Base-by-base conservation (phyloP, 2,329 filamentous ascomycete genomes). In the Nigrospora osmanthi region DNA sequence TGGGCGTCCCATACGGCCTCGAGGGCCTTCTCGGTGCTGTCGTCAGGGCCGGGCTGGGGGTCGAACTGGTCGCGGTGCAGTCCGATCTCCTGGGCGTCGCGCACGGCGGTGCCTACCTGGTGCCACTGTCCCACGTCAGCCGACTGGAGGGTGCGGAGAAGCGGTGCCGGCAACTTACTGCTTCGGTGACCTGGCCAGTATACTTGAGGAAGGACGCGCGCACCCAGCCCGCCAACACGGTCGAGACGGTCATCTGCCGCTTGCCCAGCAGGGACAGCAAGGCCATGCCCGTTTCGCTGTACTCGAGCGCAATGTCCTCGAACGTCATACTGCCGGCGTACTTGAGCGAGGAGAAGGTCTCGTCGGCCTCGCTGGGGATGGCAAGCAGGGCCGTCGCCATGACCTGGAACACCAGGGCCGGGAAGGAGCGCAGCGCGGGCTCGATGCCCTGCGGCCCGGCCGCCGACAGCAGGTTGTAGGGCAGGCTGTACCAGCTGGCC, bases 71-170 rank as follows among this genome's bases (percentile, higher is more conserved):
- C 72, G 12, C 72, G 68, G 51, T 83, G 74, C 53, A 83, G 63
- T 12, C 78, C 80, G 35, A 83, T 71, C 52, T 82, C 79, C 55
- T 83, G 79, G 0, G 77, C 80, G 55, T 83, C 78, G 35, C 76
- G 67, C 45, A 83, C 80, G 1, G 75, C 72, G 17, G 70, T 67
- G 1, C 75, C 74, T 30, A 83, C 66, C 2, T 69, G 68, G 54
- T 80, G 75, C 74, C 75, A 79, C 72, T 76, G 42, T 19, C 6
- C 35, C 14, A 9, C 23, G 49, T 57, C 44, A 28, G 34, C 23
- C 19, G 17, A 17, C 28, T 12, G 14, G 11, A 41, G 19, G 23
- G 23, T 10, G 23, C 7, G 5, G 23, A 28, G 23, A 28, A 28
- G 23, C 23, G 5, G 23, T 7, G 7, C 23, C 9, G 23, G 23